A percentile compares a stretch with the other conserved stretches of the same genome.
phyloP scores from a whole-genome alignment of 192 early-diverging fungal genomes.

The Backusella luteola region DNA sequence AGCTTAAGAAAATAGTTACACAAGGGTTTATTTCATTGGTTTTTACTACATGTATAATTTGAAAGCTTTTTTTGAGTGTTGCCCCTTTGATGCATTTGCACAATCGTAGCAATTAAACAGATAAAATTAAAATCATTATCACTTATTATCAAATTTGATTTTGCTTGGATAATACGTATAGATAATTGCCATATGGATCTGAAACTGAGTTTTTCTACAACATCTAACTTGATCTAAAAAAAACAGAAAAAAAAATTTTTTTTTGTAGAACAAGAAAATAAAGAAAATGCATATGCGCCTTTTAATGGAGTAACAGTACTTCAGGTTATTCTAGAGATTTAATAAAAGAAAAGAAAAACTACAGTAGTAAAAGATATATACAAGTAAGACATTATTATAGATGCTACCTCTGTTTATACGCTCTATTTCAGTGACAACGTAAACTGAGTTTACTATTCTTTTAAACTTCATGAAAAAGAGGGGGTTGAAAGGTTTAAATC shows the following conservation, averaged over 20 bases:
- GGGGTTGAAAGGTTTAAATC: neutral
- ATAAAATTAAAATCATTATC: neutral
- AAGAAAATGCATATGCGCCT: neutral
- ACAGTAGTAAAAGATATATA: neutral
- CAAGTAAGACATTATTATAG: neutral
- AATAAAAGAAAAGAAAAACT: neutral
- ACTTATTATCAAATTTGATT: neutral
- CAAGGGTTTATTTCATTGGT: neutral
- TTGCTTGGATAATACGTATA: neutral
- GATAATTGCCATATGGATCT: neutral
- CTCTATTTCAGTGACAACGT: neutral
- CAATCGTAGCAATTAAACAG: neutral
- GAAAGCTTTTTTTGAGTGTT: neutral
- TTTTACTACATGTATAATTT: neutral
- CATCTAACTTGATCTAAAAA: neutral
- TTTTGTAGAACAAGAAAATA: neutral
- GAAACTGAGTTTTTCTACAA: neutral
- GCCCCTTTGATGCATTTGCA: neutral
- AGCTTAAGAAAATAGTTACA: neutral
- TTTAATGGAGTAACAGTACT: neutral
- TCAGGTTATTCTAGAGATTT: neutral
- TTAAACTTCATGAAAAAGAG: neutral
- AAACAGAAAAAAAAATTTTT: neutral
- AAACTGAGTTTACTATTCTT: neutral
- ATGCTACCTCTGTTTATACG: neutral